Conservation (phyloP, 2,329 filamentous ascomycete genomes). For the Cadophora gregata region DNA sequence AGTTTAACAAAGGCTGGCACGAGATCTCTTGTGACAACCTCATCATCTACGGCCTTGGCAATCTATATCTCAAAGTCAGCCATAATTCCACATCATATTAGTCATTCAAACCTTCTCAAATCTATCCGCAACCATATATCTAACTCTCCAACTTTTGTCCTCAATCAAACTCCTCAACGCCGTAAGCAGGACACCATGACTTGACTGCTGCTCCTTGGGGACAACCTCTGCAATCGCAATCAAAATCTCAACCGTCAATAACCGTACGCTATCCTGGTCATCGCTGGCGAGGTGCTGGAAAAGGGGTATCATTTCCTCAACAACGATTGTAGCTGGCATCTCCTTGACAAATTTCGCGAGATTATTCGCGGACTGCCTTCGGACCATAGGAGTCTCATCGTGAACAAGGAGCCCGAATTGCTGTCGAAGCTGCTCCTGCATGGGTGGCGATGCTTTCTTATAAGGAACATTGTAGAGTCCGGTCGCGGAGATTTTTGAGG, state of each 20-base stretch:
- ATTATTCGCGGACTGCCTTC: conserved; percentile 94
- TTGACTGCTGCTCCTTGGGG: conserved; percentile 96
- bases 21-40: conserved; percentile 91
- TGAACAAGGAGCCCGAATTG: conserved; percentile 94
- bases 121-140: conserved; percentile 98
- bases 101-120: conserved; percentile 81
- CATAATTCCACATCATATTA: neutral
- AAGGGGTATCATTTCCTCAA: conserved; percentile 98
- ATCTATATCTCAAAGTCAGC: conserved; percentile 63
- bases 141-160: conserved; percentile 98
- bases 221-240: conserved; percentile 97
- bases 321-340: conserved; percentile 88
- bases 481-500: conserved; percentile 97
- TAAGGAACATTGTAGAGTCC: conserved; percentile 95
- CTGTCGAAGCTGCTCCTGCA: conserved; percentile 89
- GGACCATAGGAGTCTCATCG: conserved; percentile 99
- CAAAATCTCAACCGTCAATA: conserved; percentile 94
- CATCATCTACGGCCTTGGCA: conserved; percentile 96
- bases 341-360: conserved; percentile 97
- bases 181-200: conserved; percentile 90
- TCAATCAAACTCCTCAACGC: conserved; percentile 93
- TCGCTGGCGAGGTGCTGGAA: conserved; percentile 97
- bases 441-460: conserved; percentile 83
- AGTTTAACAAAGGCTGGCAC: conserved; percentile 98
- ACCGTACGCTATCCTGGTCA: conserved; percentile 95